Percentiles rank a stretch among this genome's conserved stretches.
phyloP scores from a whole-genome alignment of 2,329 filamentous ascomycete genomes.

The Didymella exigua region DNA sequence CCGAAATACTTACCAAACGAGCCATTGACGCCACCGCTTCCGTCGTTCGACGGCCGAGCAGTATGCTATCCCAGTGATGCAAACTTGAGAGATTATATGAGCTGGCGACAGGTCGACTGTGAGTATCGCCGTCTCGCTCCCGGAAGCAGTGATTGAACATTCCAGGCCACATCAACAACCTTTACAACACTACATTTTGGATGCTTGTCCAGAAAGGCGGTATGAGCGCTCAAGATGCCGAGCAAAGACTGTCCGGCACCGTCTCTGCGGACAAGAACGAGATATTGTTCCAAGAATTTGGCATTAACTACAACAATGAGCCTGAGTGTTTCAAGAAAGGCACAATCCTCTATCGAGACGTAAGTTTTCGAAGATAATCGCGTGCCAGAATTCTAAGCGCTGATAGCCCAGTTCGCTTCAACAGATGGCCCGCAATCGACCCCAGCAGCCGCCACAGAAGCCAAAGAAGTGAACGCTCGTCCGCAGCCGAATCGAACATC shows the following conservation, averaged over 20 bases:
- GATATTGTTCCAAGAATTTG: slow-evolving; percentile 85
- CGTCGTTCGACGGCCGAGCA: slow-evolving; percentile 90
- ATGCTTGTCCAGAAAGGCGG: slow-evolving; percentile 78
- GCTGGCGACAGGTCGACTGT: slow-evolving; percentile 98
- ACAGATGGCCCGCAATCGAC: slow-evolving; percentile 18
- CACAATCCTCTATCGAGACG: slow-evolving; percentile 84
- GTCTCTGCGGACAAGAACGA: slow-evolving; percentile 91
- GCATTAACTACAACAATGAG: slow-evolving; percentile 98
- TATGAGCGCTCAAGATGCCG: slow-evolving; percentile 77
- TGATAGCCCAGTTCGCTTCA: slow-evolving; percentile 37
- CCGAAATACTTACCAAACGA: slow-evolving; percentile 72
- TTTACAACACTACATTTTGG: slow-evolving; percentile 99
- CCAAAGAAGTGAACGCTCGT: slow-evolving; percentile 18
- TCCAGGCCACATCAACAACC: slow-evolving; percentile 91
- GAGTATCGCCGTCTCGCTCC: slow-evolving; percentile 40
- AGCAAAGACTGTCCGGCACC: slow-evolving; percentile 80
- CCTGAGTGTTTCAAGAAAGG: slow-evolving; percentile 91
- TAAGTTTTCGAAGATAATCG: slow-evolving; percentile 49
- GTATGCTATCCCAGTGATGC: slow-evolving; percentile 83
- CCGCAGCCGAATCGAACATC: slow-evolving; percentile 6
- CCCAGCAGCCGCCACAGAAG: neutral
- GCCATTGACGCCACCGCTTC: slow-evolving; percentile 73
- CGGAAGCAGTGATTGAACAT: neutral
- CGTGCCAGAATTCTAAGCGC: neutral
- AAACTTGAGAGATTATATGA: slow-evolving; percentile 92